phyloP scores from a whole-genome alignment of 805 yeast genomes.

The Candida boidinii region DNA sequence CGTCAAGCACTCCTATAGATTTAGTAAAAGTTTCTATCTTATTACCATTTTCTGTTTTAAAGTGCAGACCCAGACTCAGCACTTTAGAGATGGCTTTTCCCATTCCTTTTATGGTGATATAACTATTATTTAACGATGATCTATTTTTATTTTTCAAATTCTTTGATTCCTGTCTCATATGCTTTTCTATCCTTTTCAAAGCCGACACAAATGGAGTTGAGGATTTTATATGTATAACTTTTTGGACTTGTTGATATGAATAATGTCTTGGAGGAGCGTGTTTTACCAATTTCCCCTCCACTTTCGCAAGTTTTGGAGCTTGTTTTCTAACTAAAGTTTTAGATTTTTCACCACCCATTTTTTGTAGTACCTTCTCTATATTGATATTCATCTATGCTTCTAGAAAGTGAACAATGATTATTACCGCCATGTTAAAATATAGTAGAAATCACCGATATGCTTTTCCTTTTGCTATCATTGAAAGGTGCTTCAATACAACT shows the following conservation, averaged over 20 bases:
- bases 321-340: no score
- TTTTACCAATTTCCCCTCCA: conserved; percentile 33
- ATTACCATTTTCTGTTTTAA: conserved; percentile 39
- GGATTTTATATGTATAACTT: conserved; percentile 50
- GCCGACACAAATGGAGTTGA: conserved; percentile 69
- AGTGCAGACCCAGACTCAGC: conserved; percentile 52
- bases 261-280: conserved; percentile 44
- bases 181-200: conserved; percentile 52
- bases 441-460: no score
- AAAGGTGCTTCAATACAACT: no score
- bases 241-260: conserved; percentile 34
- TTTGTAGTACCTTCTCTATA: no score
- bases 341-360: no score
- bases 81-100: conserved; percentile 64
- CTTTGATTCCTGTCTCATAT: no score
- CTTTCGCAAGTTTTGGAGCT: conserved; percentile 3
- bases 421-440: no score
- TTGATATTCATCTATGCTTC: no score
- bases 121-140: conserved; percentile 21
- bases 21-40: conserved; percentile 56
- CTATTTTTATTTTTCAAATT: no score
- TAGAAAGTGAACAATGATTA: no score
- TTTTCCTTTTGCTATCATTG: no score
- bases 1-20: conserved; percentile 66
- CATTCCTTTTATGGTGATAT: conserved; percentile 61